These are phyloP conservation scores for Begonia peltatifolia DNA, from an alignment of 306 rosid genomes.

Conservation along the genomic window DNA sequence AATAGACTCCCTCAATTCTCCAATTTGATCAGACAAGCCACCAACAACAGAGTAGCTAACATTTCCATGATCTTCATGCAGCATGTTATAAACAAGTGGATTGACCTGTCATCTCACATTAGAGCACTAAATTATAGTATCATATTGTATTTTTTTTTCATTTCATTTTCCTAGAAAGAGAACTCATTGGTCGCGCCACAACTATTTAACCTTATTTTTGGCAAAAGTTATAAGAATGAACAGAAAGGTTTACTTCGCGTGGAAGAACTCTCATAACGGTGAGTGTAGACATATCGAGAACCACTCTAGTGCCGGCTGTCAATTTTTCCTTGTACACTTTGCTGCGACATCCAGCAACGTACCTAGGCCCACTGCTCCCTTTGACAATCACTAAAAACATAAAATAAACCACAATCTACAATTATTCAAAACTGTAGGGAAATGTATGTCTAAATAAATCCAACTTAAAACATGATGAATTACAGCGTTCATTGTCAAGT, in stretches of 20 bases:
- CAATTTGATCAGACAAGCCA: slow-evolving; percentile 90
- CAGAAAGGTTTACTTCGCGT: slow-evolving; percentile 49
- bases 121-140: slow-evolving; percentile 1
- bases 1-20: slow-evolving; percentile 90
- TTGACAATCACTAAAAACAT: slow-evolving; percentile 71
- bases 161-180: slow-evolving; percentile 5
- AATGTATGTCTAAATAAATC: not conserved
- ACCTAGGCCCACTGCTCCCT: slow-evolving; percentile 91
- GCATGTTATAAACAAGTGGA: slow-evolving; percentile 89
- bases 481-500: slow-evolving; percentile 89
- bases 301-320: slow-evolving; percentile 84
- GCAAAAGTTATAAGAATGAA: too few species aligned
- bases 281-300: slow-evolving; percentile 88
- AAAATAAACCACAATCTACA: slow-evolving; percentile 16
- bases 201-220: too few species aligned
- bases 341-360: slow-evolving; percentile 89
- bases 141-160: too few species aligned
- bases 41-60: slow-evolving; percentile 99
- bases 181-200: not conserved
- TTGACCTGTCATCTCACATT: slow-evolving; percentile 49
- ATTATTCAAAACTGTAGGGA: slow-evolving; percentile 6
- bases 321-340: slow-evolving; percentile 87
- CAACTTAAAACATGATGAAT: slow-evolving; percentile 5
- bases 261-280: slow-evolving; percentile 97
- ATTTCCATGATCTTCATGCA: slow-evolving; percentile 96